These are phyloP conservation scores for Lasiodiplodia sp. DNA, from an alignment of 2,329 filamentous ascomycete genomes.

Conservation along the genomic window DNA sequence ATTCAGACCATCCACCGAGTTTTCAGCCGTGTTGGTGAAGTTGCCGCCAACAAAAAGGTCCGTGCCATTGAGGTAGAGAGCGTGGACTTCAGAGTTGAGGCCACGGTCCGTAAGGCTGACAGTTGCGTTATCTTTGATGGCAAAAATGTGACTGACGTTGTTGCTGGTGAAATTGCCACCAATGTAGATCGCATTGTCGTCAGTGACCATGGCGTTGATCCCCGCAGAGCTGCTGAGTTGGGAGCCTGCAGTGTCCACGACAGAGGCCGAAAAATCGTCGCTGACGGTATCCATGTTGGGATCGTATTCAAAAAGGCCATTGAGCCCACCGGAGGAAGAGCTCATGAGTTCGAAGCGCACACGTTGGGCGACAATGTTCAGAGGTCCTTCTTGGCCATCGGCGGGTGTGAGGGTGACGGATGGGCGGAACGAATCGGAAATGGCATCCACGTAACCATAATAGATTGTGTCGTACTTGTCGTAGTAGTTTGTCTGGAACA, in stretches of 20 bases:
- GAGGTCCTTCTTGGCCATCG: slow-evolving; percentile 64
- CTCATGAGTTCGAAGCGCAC: slow-evolving; percentile 79
- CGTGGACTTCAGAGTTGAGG: slow-evolving; percentile 78
- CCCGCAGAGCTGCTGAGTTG: slow-evolving; percentile 71
- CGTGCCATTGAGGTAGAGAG: slow-evolving; percentile 71
- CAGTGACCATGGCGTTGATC: slow-evolving; percentile 72
- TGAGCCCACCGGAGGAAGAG: slow-evolving; percentile 79
- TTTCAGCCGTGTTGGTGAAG: slow-evolving; percentile 76
- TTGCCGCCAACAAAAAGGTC: slow-evolving; percentile 81
- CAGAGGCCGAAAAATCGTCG: slow-evolving; percentile 72
- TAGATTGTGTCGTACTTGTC: slow-evolving; percentile 97
- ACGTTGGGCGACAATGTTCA: slow-evolving; percentile 88
- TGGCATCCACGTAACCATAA: slow-evolving; percentile 81
- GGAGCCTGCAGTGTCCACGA: slow-evolving; percentile 77
- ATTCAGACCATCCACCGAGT: slow-evolving; percentile 69
- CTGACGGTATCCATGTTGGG: slow-evolving; percentile 67
- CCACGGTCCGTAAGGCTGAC: slow-evolving; percentile 72
- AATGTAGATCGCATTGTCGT: slow-evolving; percentile 70
- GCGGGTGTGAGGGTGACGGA: slow-evolving; percentile 78
- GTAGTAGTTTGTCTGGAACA: slow-evolving; percentile 92
- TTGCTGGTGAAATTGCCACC: slow-evolving; percentile 80
- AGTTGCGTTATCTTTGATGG: slow-evolving; percentile 69
- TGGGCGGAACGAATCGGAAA: slow-evolving; percentile 75
- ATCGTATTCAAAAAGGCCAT: slow-evolving; percentile 89
- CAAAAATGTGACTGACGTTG: slow-evolving; percentile 78